Evolutionary conservation across 2,329 filamentous ascomycete species (phyloP).

Genomic region (Tolypocladium tundrense): DNA sequence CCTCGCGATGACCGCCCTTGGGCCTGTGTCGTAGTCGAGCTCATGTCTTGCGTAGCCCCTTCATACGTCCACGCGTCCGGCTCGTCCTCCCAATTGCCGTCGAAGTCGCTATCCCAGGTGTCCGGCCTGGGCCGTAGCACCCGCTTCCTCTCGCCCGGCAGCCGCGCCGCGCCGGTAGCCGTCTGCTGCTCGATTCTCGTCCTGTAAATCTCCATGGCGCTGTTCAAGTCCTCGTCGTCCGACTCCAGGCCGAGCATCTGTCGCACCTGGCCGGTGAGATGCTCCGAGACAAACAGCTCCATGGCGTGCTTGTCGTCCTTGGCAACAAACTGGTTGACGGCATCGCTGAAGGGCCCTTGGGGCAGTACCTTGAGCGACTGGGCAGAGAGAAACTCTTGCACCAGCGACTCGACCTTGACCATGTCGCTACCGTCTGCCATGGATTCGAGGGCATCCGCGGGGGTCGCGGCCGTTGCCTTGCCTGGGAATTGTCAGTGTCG

Average conservation of each 20-base stretch:
- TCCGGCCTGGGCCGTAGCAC: constrained; percentile 64
- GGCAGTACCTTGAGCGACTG: constrained; percentile 90
- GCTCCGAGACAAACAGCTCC: constrained; percentile 67
- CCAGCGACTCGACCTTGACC: constrained; percentile 80
- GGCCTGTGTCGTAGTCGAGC: constrained; percentile 5
- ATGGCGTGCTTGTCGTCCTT: constrained; percentile 94
- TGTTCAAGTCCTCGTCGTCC: constrained; percentile 56
- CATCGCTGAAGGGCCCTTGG: constrained; percentile 85
- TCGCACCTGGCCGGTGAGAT: constrained; percentile 59
- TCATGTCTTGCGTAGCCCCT: constrained; percentile 9
- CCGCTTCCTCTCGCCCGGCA: constrained; percentile 23
- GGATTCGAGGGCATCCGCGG: constrained; percentile 53
- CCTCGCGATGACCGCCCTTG: constrained; percentile 5
- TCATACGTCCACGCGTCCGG: constrained; percentile 44
- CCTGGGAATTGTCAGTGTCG: constrained; percentile 11
- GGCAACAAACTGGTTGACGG: constrained; percentile 83
- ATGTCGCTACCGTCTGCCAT: constrained; percentile 46
- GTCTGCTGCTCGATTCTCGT: constrained; percentile 62
- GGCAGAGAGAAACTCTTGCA: constrained; percentile 75
- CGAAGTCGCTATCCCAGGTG: constrained; percentile 80
- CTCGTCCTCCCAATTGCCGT: constrained; percentile 78
- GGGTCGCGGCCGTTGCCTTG: constrained; percentile 32
- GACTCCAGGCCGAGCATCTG: constrained; percentile 57
- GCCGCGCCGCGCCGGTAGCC: constrained; percentile 40
- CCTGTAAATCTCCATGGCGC: constrained; percentile 64